Evolutionary conservation across 2,329 filamentous ascomycete genomes (phyloP).

Genomic region (Pestalotiopsis sp.): DNA sequence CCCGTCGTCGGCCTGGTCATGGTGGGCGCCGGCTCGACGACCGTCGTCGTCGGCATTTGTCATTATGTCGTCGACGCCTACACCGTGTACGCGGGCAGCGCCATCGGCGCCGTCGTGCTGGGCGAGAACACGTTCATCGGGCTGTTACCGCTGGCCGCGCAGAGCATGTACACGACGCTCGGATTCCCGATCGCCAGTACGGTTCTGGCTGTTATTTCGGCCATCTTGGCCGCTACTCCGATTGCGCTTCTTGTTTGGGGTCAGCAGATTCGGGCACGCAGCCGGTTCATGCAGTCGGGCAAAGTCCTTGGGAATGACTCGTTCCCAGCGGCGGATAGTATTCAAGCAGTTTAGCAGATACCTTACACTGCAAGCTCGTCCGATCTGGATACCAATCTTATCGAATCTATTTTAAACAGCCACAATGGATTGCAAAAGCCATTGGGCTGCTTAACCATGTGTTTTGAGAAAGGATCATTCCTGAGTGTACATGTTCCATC

Average conservation of each 20-base stretch:
- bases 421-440: no score
- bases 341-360: background rate
- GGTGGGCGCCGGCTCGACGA: slow-evolving; percentile 50
- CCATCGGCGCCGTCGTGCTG: slow-evolving; percentile 48
- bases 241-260: slow-evolving; percentile 41
- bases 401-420: no score
- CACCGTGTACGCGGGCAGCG: slow-evolving; percentile 48
- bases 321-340: background rate
- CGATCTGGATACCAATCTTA: no score
- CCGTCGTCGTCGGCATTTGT: slow-evolving; percentile 44
- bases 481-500: no score
- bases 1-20: slow-evolving; percentile 47
- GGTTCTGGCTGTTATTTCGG: slow-evolving; percentile 43
- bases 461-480: no score
- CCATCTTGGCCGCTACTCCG: slow-evolving; percentile 44
- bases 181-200: slow-evolving; percentile 52
- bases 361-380: no score
- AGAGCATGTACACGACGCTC: slow-evolving; percentile 47
- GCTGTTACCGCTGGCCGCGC: slow-evolving; percentile 23
- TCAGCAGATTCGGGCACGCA: slow-evolving; percentile 9
- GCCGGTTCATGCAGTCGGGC: slow-evolving; percentile 5
- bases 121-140: slow-evolving; percentile 51
- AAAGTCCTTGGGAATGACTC: background rate
- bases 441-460: no score
- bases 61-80: slow-evolving; percentile 54